phyloP scores from a whole-genome alignment of 2,329 filamentous ascomycete species.

The Talaromyces sp. region DNA sequence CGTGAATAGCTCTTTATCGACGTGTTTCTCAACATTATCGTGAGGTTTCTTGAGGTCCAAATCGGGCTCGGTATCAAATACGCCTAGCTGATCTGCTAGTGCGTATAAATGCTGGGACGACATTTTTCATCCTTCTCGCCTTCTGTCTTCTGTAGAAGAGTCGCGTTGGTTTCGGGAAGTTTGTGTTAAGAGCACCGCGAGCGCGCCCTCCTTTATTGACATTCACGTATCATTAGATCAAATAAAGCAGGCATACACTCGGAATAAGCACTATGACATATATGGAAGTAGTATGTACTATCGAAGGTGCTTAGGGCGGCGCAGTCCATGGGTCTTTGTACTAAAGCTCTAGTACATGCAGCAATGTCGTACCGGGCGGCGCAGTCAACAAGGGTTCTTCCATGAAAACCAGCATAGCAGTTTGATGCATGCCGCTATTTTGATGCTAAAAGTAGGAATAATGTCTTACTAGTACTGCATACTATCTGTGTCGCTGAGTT shows the following conservation, averaged over 20 bases:
- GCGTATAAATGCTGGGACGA: conserved; percentile 12
- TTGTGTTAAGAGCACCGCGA: background rate
- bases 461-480: background rate
- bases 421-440: background rate
- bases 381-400: background rate
- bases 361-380: background rate
- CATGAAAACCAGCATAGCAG: background rate
- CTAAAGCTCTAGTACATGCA: background rate
- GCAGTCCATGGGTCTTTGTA: background rate
- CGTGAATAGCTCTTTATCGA: background rate
- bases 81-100: conserved; percentile 15
- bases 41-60: background rate
- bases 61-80: conserved; percentile 8
- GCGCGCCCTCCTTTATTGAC: background rate
- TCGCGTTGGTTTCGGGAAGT: background rate
- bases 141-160: background rate
- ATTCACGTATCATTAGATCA: background rate
- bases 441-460: background rate
- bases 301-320: background rate
- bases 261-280: background rate
- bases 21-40: background rate
- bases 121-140: background rate
- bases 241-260: background rate
- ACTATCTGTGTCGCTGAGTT: background rate
- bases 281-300: background rate